These are phyloP conservation scores for Penicillium sp. DNA, from an alignment of 2,329 filamentous ascomycete species.

Conservation along the genomic window DNA sequence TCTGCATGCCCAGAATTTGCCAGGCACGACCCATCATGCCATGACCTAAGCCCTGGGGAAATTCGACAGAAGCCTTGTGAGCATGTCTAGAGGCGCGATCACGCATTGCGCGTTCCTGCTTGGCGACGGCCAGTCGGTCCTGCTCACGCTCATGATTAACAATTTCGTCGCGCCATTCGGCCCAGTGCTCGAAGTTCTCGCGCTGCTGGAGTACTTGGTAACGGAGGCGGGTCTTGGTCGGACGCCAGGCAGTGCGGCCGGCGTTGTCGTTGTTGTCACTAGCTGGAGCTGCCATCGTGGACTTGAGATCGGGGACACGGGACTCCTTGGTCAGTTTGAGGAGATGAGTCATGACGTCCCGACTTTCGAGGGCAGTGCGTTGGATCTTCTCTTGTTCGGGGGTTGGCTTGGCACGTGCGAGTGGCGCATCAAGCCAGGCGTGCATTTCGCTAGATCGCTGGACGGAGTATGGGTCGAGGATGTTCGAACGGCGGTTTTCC, in stretches of 20 bases:
- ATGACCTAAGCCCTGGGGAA: slow-evolving; percentile 32
- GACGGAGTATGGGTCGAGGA: slow-evolving; percentile 42
- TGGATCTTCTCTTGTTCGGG: slow-evolving; percentile 31
- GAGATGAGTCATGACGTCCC: slow-evolving; percentile 42
- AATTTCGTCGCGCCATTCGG: slow-evolving; percentile 43
- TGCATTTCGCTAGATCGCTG: slow-evolving; percentile 40
- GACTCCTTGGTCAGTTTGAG: slow-evolving; percentile 44
- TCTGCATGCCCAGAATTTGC: slow-evolving; percentile 41
- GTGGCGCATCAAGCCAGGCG: slow-evolving; percentile 44
- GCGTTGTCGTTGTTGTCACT: slow-evolving; percentile 12
- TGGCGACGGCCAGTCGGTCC: slow-evolving; percentile 33
- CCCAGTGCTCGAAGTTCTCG: slow-evolving; percentile 47
- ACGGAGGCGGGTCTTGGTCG: slow-evolving; percentile 40
- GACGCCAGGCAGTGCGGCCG: slow-evolving; percentile 39
- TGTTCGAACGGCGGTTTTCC: slow-evolving; percentile 41
- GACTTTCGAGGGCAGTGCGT: slow-evolving; percentile 39
- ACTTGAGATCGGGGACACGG: slow-evolving; percentile 38
- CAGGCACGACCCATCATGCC: slow-evolving; percentile 43
- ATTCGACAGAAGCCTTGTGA: slow-evolving; percentile 29
- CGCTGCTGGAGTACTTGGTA: slow-evolving; percentile 45
- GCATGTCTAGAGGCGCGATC: slow-evolving; percentile 27
- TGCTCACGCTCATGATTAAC: slow-evolving; percentile 37
- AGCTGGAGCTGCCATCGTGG: slow-evolving; percentile 23
- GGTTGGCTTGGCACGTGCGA: slow-evolving; percentile 25
- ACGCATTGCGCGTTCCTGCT: slow-evolving; percentile 30